A percentile compares a stretch with the other conserved stretches of the same genome.
phyloP scores from a whole-genome alignment of 139 green algal species.

The Desmodesmus armatus region DNA sequence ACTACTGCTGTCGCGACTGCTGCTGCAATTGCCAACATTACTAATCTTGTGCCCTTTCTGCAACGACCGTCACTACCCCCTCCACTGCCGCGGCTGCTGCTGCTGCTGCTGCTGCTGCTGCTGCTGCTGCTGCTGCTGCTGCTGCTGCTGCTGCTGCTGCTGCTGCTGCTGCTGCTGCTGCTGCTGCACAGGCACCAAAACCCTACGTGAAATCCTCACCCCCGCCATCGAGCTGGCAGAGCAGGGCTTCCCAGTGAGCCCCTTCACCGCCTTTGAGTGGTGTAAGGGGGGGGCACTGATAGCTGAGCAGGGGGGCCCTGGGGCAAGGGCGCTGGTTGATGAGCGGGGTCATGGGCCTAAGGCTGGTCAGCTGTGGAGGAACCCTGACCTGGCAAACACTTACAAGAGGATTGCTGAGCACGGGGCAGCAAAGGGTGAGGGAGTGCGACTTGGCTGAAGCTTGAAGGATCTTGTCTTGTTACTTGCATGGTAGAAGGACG shows the following conservation, averaged over 20 bases:
- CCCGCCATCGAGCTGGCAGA: constrained; percentile 81
- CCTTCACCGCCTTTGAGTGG: constrained; percentile 70
- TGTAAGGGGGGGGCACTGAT: constrained; percentile 39
- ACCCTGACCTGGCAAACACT: constrained; percentile 59
- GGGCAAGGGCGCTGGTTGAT: constrained; percentile 48
- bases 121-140: too few species aligned
- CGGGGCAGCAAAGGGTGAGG: constrained; percentile 50
- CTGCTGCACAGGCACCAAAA: constrained; percentile 53
- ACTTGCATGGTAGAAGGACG: too few species aligned
- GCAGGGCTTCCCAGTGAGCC: constrained; percentile 69
- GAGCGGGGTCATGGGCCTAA: constrained; percentile 52
- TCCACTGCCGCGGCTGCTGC: too few species aligned
- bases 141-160: too few species aligned
- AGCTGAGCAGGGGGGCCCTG: neutral
- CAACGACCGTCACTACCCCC: constrained; percentile 67
- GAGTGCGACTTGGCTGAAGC: too few species aligned
- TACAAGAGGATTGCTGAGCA: constrained; percentile 56
- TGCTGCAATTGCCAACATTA: too few species aligned
- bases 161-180: constrained; percentile 16
- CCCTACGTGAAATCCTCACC: constrained; percentile 61
- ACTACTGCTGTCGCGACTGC: too few species aligned
- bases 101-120: constrained; percentile 66
- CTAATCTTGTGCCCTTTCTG: constrained; percentile 59
- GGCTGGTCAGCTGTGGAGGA: constrained; percentile 68
- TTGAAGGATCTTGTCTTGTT: too few species aligned